Percentiles rank a stretch among this genome's conserved stretches.
phyloP scores from a whole-genome alignment of 2,329 filamentous ascomycete genomes.

The Talaromyces sp. region DNA sequence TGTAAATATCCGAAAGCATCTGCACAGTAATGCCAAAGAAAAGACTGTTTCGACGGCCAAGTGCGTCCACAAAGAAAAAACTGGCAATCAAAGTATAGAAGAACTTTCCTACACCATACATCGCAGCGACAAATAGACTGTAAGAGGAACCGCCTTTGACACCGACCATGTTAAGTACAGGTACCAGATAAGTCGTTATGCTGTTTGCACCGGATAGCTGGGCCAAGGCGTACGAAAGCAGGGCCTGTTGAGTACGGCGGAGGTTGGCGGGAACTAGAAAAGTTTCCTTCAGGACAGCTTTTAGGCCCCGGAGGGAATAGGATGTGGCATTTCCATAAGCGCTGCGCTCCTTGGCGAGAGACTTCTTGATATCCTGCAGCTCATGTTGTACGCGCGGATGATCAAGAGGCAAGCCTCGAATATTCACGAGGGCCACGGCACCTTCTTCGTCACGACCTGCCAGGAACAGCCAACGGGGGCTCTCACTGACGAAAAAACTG shows the following conservation, averaged over 20 bases:
- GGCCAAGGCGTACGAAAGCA: conserved; percentile 35
- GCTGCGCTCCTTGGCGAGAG: conserved; percentile 14
- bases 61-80: conserved; percentile 41
- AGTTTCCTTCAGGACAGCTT: conserved; percentile 28
- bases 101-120: conserved; percentile 42
- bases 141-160: conserved; percentile 17
- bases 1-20: conserved; percentile 37
- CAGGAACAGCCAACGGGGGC: conserved; percentile 31
- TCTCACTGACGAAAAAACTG: conserved; percentile 28
- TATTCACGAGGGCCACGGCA: conserved; percentile 16
- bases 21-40: conserved; percentile 34
- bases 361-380: conserved; percentile 22
- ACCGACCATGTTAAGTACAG: conserved; percentile 30
- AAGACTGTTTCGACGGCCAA: conserved; percentile 35
- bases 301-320: conserved; percentile 11
- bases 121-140: conserved; percentile 36
- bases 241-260: conserved; percentile 33
- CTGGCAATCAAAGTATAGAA: conserved; percentile 36
- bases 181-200: conserved; percentile 41
- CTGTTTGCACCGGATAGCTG: conserved; percentile 42
- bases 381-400: conserved; percentile 22
- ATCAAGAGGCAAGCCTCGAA: conserved; percentile 27
- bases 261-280: conserved; percentile 34
- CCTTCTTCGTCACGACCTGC: conserved; percentile 22
- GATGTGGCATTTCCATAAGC: conserved; percentile 4